Evolutionary conservation across 306 rosid species (phyloP), one percentile per base, ranked within the genome.

Genomic region (Coriaria nepalensis): DNA sequence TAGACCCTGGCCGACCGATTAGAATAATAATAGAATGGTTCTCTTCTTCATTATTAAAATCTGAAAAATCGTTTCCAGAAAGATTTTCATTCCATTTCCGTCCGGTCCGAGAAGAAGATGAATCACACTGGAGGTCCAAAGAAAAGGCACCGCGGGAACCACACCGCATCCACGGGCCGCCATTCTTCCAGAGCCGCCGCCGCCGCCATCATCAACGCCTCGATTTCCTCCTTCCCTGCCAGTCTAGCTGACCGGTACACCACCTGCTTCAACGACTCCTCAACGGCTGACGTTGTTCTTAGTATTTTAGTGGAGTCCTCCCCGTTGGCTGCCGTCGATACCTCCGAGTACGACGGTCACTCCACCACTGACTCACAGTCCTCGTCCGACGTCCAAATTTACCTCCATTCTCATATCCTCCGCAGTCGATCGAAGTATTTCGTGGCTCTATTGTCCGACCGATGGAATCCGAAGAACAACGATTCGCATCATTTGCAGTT

Each of bases 361-460:
- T 67, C 66, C 52, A 15, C 74, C 38, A 41, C 20, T n/a, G 65
- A 73, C 8, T 42, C 61, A 8, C 13, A 42, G 5, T 32, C 74
- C 5, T 10, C 44, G 36, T 64, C 79, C 53, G 86, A 76, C 65
- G 60, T 68, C 57, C 70, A 57, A 33, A 60, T 88, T 9, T 63
- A 74, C 60, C 95, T 90, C 58, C 95, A 90, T 64, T 66, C 93
- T 5, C 63, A 49, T 45, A 57, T 78, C 57, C 74, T 90, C 65
- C 75, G 72, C 56, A 1, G 29, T 20, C 92, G 95, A 53, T 73
- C 87, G 14, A 81, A 75, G 53, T 90, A 81, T 66, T 90, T 90
- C 67, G 65, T 80, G 45, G 84, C 95, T 8, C 77, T 76, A 4
- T 52, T 90, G n/a, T 90, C 97, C 33, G 97, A 81, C 55, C 73